phyloP scores from a whole-genome alignment of 1,284 basidiomycete species.

The Malassezia sp. region DNA sequence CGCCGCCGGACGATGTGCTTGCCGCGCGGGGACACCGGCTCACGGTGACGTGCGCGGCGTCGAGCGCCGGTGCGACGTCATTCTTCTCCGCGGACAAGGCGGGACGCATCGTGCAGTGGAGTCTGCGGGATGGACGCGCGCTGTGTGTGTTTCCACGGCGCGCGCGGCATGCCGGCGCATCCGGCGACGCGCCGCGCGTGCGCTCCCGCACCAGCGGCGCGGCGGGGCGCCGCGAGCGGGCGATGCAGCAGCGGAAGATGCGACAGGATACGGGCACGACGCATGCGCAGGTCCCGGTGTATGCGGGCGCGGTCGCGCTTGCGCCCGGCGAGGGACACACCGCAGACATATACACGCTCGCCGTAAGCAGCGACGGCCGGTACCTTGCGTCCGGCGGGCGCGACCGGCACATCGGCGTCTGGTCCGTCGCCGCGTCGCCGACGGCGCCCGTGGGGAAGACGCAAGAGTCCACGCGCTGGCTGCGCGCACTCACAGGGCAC shows the following conservation, averaged over 20 bases:
- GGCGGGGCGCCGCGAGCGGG: slow-evolving; percentile 6
- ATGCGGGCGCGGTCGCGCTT: slow-evolving; percentile 30
- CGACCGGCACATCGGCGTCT: slow-evolving; percentile 54
- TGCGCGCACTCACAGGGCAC: slow-evolving; percentile 56
- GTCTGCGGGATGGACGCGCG: slow-evolving; percentile 36
- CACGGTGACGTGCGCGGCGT: slow-evolving; percentile 64
- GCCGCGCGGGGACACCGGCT: slow-evolving; percentile 62
- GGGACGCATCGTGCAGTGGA: slow-evolving; percentile 37
- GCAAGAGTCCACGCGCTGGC: slow-evolving; percentile 51
- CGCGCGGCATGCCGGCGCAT: slow-evolving; percentile 4
- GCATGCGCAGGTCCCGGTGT: neutral
- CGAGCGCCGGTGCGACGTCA: slow-evolving; percentile 58
- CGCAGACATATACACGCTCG: slow-evolving; percentile 70
- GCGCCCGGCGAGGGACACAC: slow-evolving; percentile 58
- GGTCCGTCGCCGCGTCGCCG: slow-evolving; percentile 16
- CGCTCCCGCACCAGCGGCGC: slow-evolving; percentile 3
- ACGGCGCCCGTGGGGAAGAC: neutral
- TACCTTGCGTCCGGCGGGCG: slow-evolving; percentile 75
- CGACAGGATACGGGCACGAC: too few species aligned
- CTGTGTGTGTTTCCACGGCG: slow-evolving; percentile 23
- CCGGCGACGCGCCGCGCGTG: neutral
- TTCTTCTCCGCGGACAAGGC: slow-evolving; percentile 49
- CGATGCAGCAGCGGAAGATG: neutral
- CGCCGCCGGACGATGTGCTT: slow-evolving; percentile 13
- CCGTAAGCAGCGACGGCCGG: slow-evolving; percentile 72